Evolutionary conservation across 768 basidiomycete genomes (phyloP).

Genomic region (Trichaptum fuscoviolaceum): DNA sequence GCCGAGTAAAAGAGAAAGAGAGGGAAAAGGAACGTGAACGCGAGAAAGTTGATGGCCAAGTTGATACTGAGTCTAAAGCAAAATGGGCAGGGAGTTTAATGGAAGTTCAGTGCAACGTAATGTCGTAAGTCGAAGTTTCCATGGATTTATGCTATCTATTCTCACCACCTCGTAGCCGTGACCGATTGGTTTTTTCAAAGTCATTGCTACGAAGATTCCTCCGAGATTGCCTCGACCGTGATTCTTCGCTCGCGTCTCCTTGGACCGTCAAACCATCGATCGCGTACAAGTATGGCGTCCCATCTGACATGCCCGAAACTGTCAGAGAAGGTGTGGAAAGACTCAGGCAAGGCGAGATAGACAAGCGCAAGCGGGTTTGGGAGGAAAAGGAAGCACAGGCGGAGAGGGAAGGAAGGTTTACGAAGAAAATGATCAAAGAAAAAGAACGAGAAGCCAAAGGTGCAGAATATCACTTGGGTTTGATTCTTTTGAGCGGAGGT

Average conservation of each 20-base stretch:
- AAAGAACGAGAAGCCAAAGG: slow-evolving; percentile 71
- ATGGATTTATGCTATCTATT: neutral
- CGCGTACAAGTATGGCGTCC: slow-evolving; percentile 80
- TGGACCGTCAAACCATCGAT: slow-evolving; percentile 91
- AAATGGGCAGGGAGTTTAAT: slow-evolving; percentile 73
- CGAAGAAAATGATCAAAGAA: slow-evolving; percentile 77
- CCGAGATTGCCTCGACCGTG: slow-evolving; percentile 90
- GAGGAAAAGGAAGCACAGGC: slow-evolving; percentile 62
- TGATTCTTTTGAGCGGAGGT: slow-evolving; percentile 4
- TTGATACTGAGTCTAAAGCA: slow-evolving; percentile 43
- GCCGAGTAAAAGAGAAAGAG: slow-evolving; percentile 1
- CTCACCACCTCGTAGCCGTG: slow-evolving; percentile 54
- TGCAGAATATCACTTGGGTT: slow-evolving; percentile 22
- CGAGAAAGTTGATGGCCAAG: slow-evolving; percentile 48
- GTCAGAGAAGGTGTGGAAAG: slow-evolving; percentile 72
- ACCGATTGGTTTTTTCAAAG: slow-evolving; percentile 93
- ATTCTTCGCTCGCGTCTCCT: slow-evolving; percentile 87
- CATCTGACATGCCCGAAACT: slow-evolving; percentile 81
- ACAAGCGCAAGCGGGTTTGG: slow-evolving; percentile 90
- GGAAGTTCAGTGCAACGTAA: slow-evolving; percentile 73
- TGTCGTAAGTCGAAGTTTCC: slow-evolving; percentile 56
- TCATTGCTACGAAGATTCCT: slow-evolving; percentile 96
- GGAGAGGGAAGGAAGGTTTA: slow-evolving; percentile 46
- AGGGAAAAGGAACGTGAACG: slow-evolving; percentile 41
- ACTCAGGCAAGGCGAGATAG: slow-evolving; percentile 82